Evolutionary conservation across 257 asterid species (phyloP), one percentile per base, ranked within the genome.

Genomic region (Nicotiana knightiana): DNA sequence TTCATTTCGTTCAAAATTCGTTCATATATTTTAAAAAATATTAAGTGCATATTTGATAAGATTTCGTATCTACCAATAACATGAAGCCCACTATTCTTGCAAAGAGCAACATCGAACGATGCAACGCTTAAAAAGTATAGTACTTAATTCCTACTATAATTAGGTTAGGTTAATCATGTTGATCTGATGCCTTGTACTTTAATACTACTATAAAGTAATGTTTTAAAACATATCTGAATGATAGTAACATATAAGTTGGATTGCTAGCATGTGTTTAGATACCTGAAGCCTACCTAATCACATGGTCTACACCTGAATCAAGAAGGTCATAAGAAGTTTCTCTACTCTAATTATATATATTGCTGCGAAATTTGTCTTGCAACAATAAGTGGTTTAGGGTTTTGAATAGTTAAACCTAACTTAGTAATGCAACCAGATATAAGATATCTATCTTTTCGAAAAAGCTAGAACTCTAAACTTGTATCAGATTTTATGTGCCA

Each of bases 241-340:
- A 67, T 78, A 78, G 80, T 81, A 82, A 83, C 32, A 80, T 84
- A 84, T 70, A 51, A 71, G 62, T 70, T 81, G 85, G 81, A 86
- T 87, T 83, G 85, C 81, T 83, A 81, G 89, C 97, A 92, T 91
- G 97, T 93, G 97, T 92, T 43, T 91, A 77, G 97, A 90, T 91
- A 85, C 91, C 81, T 90, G 79, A 85, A 85, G 71, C 85, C 87
- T 85, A 92, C 92, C 95, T 88, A 92, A 91, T 90, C 97, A 93
- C 97, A 92, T 93, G 95, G 91, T 87, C 82, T 87, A 88, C 91
- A 88, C 89, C 84, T 78, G 46, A 43, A 62, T 81, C 67, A 65
- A 79, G 83, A 75, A 84, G 37, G 11, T 61, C 83, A 83, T 75
- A 30, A 84, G 53, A 12, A 77, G 76, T 83, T 71, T 85, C 81